Evolutionary conservation across 176 grass and related monocot species (phyloP).

Genomic region (Saccharum officinarum): DNA sequence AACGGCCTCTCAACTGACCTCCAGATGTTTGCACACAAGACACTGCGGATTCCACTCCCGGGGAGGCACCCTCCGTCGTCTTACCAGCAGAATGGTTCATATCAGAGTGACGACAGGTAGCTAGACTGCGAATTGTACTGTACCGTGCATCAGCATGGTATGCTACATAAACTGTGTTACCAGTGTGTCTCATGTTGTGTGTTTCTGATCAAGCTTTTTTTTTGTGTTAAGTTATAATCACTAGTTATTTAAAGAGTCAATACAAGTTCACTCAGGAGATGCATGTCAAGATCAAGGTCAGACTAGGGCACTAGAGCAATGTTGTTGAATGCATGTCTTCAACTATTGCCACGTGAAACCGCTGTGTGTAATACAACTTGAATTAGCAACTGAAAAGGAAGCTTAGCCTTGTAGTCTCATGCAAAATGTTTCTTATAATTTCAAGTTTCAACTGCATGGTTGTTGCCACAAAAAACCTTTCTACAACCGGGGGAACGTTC

Average conservation of each 20-base stretch:
- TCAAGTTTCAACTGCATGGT: background rate
- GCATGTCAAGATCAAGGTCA: background rate
- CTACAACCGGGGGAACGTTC: background rate
- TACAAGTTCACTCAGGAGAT: slow-evolving; percentile 1
- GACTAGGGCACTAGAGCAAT: background rate
- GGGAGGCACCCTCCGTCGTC: slow-evolving; percentile 75
- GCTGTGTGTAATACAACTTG: background rate
- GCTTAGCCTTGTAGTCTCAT: background rate
- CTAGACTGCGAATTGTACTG: background rate
- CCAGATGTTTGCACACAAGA: slow-evolving; percentile 96
- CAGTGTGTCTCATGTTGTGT: background rate
- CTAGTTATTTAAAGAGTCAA: background rate
- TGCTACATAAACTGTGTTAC: background rate
- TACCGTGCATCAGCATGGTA: background rate
- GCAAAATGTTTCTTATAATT: background rate
- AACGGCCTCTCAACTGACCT: slow-evolving; percentile 89
- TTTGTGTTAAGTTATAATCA: background rate
- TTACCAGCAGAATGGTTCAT: slow-evolving; percentile 56
- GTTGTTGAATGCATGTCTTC: background rate
- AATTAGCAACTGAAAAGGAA: slow-evolving; percentile 1
- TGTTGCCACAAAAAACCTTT: background rate
- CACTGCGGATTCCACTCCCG: slow-evolving; percentile 71
- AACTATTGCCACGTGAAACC: background rate
- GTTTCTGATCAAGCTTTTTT: background rate
- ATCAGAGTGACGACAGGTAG: slow-evolving; percentile 39